phyloP scores from a whole-genome alignment of 2,329 filamentous ascomycete species.

The Aspergillus ustus region DNA sequence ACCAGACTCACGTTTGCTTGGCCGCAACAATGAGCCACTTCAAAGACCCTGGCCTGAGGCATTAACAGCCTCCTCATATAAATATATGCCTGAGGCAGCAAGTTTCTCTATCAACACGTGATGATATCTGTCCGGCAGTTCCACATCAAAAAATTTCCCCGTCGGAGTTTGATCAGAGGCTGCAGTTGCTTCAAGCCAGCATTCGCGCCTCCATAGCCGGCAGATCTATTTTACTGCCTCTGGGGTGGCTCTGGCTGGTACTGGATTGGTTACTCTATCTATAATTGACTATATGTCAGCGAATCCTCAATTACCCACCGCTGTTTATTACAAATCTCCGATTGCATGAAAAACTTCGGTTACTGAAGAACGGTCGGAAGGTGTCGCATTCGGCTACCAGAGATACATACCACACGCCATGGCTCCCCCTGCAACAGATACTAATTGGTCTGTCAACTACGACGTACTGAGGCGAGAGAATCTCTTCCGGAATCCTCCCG shows the following conservation, averaged over 20 bases:
- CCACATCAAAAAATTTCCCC: constrained; percentile 49
- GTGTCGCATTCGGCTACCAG: neutral
- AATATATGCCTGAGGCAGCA: constrained; percentile 27
- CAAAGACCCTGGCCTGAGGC: constrained; percentile 18
- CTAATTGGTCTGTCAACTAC: constrained; percentile 82
- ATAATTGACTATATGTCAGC: neutral
- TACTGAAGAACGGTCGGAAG: constrained; percentile 10
- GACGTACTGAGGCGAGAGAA: constrained; percentile 83
- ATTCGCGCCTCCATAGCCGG: constrained; percentile 29
- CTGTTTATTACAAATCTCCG: neutral
- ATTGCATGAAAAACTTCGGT: constrained; percentile 23
- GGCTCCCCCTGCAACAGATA: constrained; percentile 63
- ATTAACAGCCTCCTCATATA: neutral
- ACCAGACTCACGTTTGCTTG: neutral
- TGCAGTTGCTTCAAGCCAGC: constrained; percentile 27
- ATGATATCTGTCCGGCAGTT: constrained; percentile 40
- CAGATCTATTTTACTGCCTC: constrained; percentile 20
- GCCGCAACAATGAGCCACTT: neutral
- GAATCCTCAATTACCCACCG: neutral
- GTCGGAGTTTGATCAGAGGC: constrained; percentile 25
- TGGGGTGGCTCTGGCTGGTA: constrained; percentile 17
- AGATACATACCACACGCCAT: constrained; percentile 45
- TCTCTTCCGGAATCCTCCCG: constrained; percentile 86
- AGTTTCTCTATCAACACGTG: constrained; percentile 44
- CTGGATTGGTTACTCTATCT: neutral